Conservation (phyloP, 129 eudicot genomes). For the Escallonia herrerae region DNA sequence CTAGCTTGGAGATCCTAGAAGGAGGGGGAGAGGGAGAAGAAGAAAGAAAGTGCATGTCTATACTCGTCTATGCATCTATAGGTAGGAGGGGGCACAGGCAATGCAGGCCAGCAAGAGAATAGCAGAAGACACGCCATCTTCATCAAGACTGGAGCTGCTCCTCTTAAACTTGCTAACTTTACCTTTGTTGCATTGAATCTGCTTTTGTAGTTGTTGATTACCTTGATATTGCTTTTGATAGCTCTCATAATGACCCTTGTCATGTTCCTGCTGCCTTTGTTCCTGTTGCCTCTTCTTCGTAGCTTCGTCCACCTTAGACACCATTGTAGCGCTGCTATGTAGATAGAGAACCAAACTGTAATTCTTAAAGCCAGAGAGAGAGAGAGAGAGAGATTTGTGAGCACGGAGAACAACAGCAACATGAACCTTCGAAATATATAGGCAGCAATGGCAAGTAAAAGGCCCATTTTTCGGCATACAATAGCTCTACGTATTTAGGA, state of each 20-base stretch:
- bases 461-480: too few species aligned
- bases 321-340: too few species aligned
- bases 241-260: background rate
- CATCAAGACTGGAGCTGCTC: constrained; percentile 36
- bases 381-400: background rate
- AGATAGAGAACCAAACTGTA: too few species aligned
- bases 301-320: background rate
- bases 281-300: constrained; percentile 4
- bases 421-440: background rate
- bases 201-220: constrained; percentile 16
- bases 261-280: constrained; percentile 1
- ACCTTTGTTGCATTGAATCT: constrained; percentile 40
- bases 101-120: constrained; percentile 42
- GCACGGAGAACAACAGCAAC: background rate
- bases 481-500: too few species aligned
- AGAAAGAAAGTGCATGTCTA: background rate
- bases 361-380: background rate
- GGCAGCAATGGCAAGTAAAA: background rate
- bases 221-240: background rate
- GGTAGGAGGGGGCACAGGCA: constrained; percentile 28
- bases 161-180: constrained; percentile 42
- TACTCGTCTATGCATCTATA: background rate
- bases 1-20: too few species aligned
- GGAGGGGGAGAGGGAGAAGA: background rate
- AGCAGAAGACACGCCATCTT: constrained; percentile 47